Percentiles rank a stretch among this genome's conserved stretches.
phyloP scores from a whole-genome alignment of 768 basidiomycete species.

The Piloderma croceum region DNA sequence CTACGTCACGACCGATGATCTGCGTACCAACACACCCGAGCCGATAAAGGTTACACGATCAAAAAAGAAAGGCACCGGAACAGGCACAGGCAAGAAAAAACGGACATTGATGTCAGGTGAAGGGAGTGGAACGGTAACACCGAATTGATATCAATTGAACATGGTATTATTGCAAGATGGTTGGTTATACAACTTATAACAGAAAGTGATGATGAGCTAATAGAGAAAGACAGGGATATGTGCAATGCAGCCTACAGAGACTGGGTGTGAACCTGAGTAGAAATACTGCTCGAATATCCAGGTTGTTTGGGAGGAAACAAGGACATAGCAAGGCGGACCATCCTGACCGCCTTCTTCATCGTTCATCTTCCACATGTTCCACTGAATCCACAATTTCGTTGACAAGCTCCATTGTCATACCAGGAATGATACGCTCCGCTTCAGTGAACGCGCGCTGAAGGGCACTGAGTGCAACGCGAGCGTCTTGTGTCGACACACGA shows the following conservation, averaged over 20 bases:
- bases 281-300: neutral
- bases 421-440: constrained; percentile 92
- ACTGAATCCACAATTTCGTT: constrained; percentile 93
- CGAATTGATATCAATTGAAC: neutral
- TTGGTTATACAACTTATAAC: neutral
- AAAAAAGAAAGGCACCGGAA: constrained; percentile 52
- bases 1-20: constrained; percentile 46
- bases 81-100: constrained; percentile 62
- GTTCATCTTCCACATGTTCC: constrained; percentile 80
- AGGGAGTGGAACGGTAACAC: neutral
- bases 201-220: constrained; percentile 20
- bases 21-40: constrained; percentile 53
- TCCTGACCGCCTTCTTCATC: constrained; percentile 28
- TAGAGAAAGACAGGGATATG: constrained; percentile 6
- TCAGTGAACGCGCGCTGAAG: constrained; percentile 91
- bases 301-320: neutral
- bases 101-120: constrained; percentile 35
- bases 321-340: constrained; percentile 7
- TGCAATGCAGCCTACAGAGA: neutral
- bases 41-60: constrained; percentile 71
- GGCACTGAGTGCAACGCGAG: constrained; percentile 76
- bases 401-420: constrained; percentile 87
- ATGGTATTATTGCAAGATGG: neutral
- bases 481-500: constrained; percentile 89
- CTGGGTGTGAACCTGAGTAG: neutral